Evolutionary conservation across 129 eudicot genomes (phyloP), one percentile per base, ranked within the genome.

Genomic region (Ambrosia artemisiifolia): DNA sequence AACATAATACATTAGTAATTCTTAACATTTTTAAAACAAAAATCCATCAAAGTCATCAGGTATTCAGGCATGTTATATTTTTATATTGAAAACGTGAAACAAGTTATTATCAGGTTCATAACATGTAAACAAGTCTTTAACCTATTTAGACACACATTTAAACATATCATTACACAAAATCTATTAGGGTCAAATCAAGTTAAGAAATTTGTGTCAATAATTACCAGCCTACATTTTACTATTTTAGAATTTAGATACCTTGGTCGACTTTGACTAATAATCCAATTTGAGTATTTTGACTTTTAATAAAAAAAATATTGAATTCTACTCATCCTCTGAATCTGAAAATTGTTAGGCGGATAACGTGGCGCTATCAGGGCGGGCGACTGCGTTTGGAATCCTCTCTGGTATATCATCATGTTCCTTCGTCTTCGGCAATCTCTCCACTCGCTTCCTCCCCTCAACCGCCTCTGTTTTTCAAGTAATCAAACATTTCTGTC

Each of bases 371-470:
- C 79, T 85, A 70, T 49, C 74, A 59, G 73, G 70, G 46, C 74
- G 96, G 55, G 96, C 86, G 7, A 71, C 96, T 17, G 90, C 86
- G 6, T 87, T 90, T n/a, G 96, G 96, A 69, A 78, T 90, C 63
- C 79, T 90, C 5, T 65, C 96, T 7, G 96, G 96, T 62, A 79
- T 90, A 67, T 63, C 78, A 20, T 90, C 94, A 0, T 80, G 85
- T 71, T 83, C 96, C 4, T 90, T 87, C 65, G 96, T 90, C 67
- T 83, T 85, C 63, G 96, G 96, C n/a, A 90, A 83, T 65, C 81
- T 90, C 40, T 87, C 88, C 11, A 70, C 96, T 76, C 96, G 96
- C 28, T 87, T 90, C 74, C 93, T 87, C 72, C 87, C 96, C 47
- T 79, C 91, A 40, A 77, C 91, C 43, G 71, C 96, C 30, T 85